Base-by-base conservation (phyloP, 768 basidiomycete species). In the Psilocybe tampanensis region DNA sequence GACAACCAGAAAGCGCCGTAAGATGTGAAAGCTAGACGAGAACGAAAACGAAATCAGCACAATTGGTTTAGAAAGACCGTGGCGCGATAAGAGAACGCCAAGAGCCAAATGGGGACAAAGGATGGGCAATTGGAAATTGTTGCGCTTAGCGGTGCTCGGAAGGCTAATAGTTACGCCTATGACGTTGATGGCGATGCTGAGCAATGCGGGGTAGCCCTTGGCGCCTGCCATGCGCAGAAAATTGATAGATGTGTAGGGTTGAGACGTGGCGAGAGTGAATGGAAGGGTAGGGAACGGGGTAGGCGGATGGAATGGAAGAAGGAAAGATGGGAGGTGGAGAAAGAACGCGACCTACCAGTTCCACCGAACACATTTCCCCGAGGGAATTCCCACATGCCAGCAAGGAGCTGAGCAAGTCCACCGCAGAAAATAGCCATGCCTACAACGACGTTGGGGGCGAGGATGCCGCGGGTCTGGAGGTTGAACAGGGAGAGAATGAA, bases 1-100 rank as follows among this genome's bases (percentile, higher is more conserved):
- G 92, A 92, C 74, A 94, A 76, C 92, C 92, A 95, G 79, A 94
- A 95, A 2, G 86, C 89, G 21, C 93, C 93, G 59, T 89, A 95
- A 1, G 88, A 88, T 0, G 84, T 78, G 79, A 94, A 94, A 0
- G 91, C 92, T 90, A n/a, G 63, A 24, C 49, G 60, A 39, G 18
- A 34, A 51, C 8, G 33, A 32, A 26, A 41, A 48, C 18, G 22
- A 18, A n/a, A 15, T 48, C 8, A 48, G 36, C 24, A 54, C 23
- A 23, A 36, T 56, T 29, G 42, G 36, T 39, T 36, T 9, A 12
- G 11, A 24, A 12, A 33, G 47, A 34, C 44, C 15, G 19, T 32
- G 52, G 48, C 51, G 48, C 44, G 54, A 48, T 47, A n/a, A n/a
- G n/a, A n/a, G 50, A 54, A 52, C 23, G 36, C 53, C 32, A 17